Base-by-base conservation (phyloP, 306 rosid species). In the Castanopsis chinensis region DNA sequence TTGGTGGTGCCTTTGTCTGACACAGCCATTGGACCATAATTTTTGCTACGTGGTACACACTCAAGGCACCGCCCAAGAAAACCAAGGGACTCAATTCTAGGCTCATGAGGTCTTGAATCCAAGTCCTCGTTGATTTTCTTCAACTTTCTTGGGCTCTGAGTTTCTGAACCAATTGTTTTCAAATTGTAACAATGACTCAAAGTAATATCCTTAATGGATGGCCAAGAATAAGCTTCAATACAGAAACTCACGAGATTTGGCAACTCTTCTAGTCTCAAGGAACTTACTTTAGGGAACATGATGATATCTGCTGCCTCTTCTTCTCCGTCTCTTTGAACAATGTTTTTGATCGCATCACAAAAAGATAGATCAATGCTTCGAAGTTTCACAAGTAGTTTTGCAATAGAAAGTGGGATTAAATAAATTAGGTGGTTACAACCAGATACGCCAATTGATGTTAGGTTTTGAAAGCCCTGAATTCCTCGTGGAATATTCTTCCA, bases 351-450 rank as follows among this genome's bases (percentile, higher is more conserved):
- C 7, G 0, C 23, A 0, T 4, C 0, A 25, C 65, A 59, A 0
- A 0, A 0, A 2, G 0, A 3, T 1, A 20, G 2, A 0, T 0
- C 0, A 49, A 58, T 20, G 15, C 14, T 5, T 59, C 11, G 65
- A 23, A 59, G 65, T 59, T 11, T 13, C 65, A 11, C 65, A 12
- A 59, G 6, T 3, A 20, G 65, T 59, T 21, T 59, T 20, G 32
- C 65, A 3, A 59, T 0, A 59, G 32, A 59, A 59, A 25, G 5
- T 20, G 32, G 30, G 2, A 59, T 1, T 11, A 59, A 21, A 23
- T 23, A 18, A 20, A 14, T 59, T 5, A 59, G 32, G 9, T 2
- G 65, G 18, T 1, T 0, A 37, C 45, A 37, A 0, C 0, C 0
- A 37, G 0, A 37, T 7, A 37, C 11, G 0, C 0, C 0, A 37